phyloP scores from a whole-genome alignment of 2,329 filamentous ascomycete genomes.

The Dactylonectria macrodidyma region DNA sequence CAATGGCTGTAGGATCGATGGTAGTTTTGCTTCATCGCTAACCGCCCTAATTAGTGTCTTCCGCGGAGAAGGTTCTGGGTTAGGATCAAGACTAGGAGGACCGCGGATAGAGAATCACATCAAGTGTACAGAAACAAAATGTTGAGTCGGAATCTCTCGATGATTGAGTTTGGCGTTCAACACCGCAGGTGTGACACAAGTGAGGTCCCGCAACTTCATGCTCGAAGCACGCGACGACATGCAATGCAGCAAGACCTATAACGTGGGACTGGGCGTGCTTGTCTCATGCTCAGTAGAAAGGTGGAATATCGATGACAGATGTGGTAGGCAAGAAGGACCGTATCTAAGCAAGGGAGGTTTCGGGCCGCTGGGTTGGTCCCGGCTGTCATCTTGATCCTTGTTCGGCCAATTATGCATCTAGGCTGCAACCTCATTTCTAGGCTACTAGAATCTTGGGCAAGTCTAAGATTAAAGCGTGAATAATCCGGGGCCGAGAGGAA shows the following conservation, averaged over 20 bases:
- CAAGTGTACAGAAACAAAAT: background rate
- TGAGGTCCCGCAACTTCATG: background rate
- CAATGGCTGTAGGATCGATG: background rate
- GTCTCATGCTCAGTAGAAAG: background rate
- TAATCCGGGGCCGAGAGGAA: background rate
- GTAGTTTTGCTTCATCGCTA: background rate
- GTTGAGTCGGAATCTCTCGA: background rate
- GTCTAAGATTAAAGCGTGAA: background rate
- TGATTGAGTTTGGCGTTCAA: background rate
- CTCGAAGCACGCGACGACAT: background rate
- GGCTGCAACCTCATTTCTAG: background rate
- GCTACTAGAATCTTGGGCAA: background rate
- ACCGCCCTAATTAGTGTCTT: constrained; percentile 58
- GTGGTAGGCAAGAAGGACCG: background rate
- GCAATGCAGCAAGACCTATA: too few relatives aligned
- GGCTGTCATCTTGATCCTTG: background rate
- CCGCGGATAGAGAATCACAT: background rate
- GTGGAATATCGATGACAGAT: background rate
- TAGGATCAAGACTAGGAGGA: constrained; percentile 16
- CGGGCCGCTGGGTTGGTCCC: background rate
- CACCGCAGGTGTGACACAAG: background rate
- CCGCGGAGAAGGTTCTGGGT: constrained; percentile 66
- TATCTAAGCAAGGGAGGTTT: background rate
- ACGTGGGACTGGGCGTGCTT: background rate
- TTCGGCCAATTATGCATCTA: background rate